Evolutionary conservation across 257 asterid genomes (phyloP), one percentile per base, ranked within the genome.

Genomic region (Catharanthus roseus): DNA sequence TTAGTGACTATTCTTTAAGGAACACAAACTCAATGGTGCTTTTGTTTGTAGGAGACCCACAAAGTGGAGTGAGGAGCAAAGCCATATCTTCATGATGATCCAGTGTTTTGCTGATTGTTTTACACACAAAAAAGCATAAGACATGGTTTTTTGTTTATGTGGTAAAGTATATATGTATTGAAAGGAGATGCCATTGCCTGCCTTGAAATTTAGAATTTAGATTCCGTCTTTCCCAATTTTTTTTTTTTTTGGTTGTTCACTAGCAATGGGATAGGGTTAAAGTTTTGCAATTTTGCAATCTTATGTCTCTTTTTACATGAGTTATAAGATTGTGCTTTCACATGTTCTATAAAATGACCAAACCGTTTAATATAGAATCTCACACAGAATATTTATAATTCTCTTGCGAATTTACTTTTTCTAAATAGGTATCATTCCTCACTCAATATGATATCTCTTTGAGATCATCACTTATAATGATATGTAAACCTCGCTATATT

Each of bases 1-100:
- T 31, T 60, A 13, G 70, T 73, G 81, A 68, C 68, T 61, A 18
- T 38, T 72, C 64, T 77, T 72, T 62, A 68, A 68, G 69, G 62
- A 23, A 61, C 78, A 72, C 33, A 39, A 41, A 64, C 23, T 16
- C 53, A 44, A 72, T 61, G 72, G 65, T 45, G n/a, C 55, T 65
- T 57, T 65, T 57, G 49, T 69, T 38, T 33, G 65, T 31, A 77
- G 67, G 47, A 65, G 71, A 58, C 51, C 68, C 12, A 51, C 41
- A 47, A 36, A 26, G 66, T 53, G 64, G 63, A 41, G 63, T 33
- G 64, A 54, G 76, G 51, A 33, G n/a, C 68, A 70, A 55, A 64
- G 67, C 38, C 38, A 24, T n/a, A 33, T 19, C 51, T 54, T 44
- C 23, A 36, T 67, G n/a, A n/a, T n/a, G n/a, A n/a, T 58, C 66